A percentile compares a stretch with the other conserved stretches of the same genome.
phyloP scores from a whole-genome alignment of 345 rosid species.

The Citropsis articulata region DNA sequence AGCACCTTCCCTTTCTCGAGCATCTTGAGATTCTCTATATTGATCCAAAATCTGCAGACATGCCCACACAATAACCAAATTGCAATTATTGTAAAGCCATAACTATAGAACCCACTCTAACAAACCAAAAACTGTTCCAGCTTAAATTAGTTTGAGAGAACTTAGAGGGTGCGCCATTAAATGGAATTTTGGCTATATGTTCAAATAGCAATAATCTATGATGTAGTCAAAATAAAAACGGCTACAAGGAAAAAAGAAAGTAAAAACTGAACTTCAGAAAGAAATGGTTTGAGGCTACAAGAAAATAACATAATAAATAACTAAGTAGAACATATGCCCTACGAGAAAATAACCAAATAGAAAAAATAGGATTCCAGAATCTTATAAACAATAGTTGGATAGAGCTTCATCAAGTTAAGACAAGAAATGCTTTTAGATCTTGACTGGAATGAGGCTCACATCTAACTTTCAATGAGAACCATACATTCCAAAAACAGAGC shows the following conservation, averaged over 20 bases:
- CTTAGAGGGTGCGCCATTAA: not conserved
- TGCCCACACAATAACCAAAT: slow-evolving; percentile 12
- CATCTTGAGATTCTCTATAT: slow-evolving; percentile 71
- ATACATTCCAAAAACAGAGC: not conserved
- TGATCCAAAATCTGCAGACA: slow-evolving; percentile 80
- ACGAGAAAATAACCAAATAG: not conserved
- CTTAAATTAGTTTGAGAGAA: slow-evolving; percentile 9
- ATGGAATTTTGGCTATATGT: not conserved
- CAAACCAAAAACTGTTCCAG: slow-evolving; percentile 3
- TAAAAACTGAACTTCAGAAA: not conserved
- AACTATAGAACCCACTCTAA: not conserved
- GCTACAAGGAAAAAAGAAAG: not conserved
- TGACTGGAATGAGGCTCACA: not conserved
- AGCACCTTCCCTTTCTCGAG: slow-evolving; percentile 71
- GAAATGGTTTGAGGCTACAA: not conserved
- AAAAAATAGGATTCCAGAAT: not conserved
- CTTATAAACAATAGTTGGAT: not conserved
- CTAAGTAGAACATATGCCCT: not conserved
- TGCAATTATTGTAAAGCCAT: not conserved
- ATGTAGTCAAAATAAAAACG: slow-evolving; percentile 4
- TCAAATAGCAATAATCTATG: not conserved
- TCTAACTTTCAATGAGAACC: not conserved
- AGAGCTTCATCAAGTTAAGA: not conserved
- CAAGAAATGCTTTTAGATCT: not conserved
- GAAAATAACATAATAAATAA: not conserved